Evolutionary conservation across 1,139 yeast genomes (phyloP), one percentile per base, ranked within the genome.

Genomic region (Protomyces inouyei): DNA sequence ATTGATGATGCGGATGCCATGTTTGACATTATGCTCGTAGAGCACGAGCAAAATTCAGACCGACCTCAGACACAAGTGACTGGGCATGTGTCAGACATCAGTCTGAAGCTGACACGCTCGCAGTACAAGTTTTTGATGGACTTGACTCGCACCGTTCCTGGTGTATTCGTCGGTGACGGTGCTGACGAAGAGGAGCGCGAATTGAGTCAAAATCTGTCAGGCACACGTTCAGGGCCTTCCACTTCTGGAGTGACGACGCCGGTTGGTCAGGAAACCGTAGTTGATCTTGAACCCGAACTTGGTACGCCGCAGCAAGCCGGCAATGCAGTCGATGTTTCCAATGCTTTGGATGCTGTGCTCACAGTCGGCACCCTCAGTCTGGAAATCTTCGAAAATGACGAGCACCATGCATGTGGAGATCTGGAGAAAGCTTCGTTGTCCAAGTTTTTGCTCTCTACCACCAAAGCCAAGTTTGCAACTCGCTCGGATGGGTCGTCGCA

Each of bases 61-160:
- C 71, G 80, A 0, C 88, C 96, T 0, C 77, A 83, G 0, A 77
- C 85, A 54, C 76, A 78, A 1, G 78, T 88, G 0, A 70, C 73
- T 3, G 95, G 96, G 18, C 76, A 79, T 35, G 79, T 88, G 72
- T 84, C 88, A 0, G 88, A 88, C 25, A 79, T 88, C 23, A 82
- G 84, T 59, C 77, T 90, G 69, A 80, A 82, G 37, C 75, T 93
- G 66, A 88, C 97, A 0, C 98, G 93, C 69, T 74, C 84, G 48
- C 98, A 95, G 75, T 78, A 88, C 55, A 77, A 80, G 43, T 85
- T 83, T 70, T 73, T 92, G 64, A 73, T 84, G 70, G 77, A 80
- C 21, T 76, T 92, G 57, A 77, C 83, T 2, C 83, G 82, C 60
- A 80, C 86, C 0, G 73, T 92, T 0, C 79, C 88, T 0, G 76